Base-by-base conservation (phyloP, 2,329 filamentous ascomycete genomes). In the Colletotrichum tabaci region DNA sequence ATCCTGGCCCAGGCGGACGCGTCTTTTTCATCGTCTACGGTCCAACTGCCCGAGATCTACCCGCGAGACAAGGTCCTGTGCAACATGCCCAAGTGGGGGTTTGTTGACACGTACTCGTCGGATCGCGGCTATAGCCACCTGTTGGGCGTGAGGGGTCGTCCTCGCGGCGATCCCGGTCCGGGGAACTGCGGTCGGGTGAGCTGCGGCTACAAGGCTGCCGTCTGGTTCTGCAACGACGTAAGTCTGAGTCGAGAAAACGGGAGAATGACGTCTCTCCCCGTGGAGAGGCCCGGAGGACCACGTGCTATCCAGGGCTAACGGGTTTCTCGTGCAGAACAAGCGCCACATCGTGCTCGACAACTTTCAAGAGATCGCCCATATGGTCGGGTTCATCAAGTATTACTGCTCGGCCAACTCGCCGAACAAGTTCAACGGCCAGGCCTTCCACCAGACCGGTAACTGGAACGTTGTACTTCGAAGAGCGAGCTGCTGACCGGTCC, bases 171-270 rank as follows among this genome's bases (percentile, higher is more conserved):
- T 12, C 40, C 21, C 21, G 56, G 56, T 3, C 56, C 56, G 42
- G 56, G 2, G 15, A 47, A 47, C 15, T 60, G 56, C 5, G 40
- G 56, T 13, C 56, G 56, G 7, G 56, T 60, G 13, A 60, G 56
- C 42, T 60, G 42, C 23, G 42, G 56, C 56, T 60, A 60, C 42
- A 13, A 1, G 10, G 16, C 56, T 4, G 56, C 42, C 42, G 15
- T 60, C 7, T 46, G 42, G 56, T 47, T 60, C 15, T 60, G 56
- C 56, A 60, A 60, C 40, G 40, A 60, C 15, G 56, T 47, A 16
- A 58, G 56, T 58, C 10, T 1, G 21, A 3, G 21, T 6, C 4
- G n/a, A 44, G 26, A 7, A 44, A 6, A 18, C 4, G 15, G 16
- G 9, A 42, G 5, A 7, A 15, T 15, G 23, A 13, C 10, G 23